Percentiles rank a stretch among this genome's conserved stretches.
phyloP scores from a whole-genome alignment of 2,329 filamentous ascomycete genomes.

The Ceratocystis alfenasii region DNA sequence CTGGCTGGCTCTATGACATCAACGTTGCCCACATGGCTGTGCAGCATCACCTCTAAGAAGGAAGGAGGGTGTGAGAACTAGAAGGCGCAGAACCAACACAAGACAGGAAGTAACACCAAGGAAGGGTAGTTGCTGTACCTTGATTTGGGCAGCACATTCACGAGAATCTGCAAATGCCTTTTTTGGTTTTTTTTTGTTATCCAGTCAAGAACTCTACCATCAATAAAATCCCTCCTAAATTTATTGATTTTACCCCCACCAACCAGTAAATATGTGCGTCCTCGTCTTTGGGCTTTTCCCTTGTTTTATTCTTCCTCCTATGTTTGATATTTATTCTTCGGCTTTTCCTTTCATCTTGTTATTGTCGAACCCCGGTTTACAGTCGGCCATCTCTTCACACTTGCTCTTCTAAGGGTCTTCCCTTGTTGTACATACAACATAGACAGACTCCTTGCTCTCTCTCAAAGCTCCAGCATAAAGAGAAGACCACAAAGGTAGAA shows the following conservation, averaged over 20 bases:
- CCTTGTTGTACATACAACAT: background rate
- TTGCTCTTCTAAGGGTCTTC: background rate
- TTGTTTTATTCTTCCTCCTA: conserved; percentile 1
- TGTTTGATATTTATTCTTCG: too few species aligned
- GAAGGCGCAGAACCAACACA: background rate
- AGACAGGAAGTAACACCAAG: background rate
- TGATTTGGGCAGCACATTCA: conserved; percentile 1
- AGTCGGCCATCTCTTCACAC: background rate
- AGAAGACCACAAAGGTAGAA: background rate
- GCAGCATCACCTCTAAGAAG: background rate
- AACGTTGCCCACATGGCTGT: background rate
- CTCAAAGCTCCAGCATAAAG: background rate
- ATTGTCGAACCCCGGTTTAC: background rate
- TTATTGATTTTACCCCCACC: background rate
- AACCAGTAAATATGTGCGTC: background rate
- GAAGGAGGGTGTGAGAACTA: background rate
- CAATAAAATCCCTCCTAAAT: background rate
- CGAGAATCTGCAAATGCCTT: conserved; percentile 4
- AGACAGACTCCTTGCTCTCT: background rate
- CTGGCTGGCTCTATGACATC: background rate
- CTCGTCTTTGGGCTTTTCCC: background rate
- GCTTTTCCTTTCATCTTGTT: background rate
- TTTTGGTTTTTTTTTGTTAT: background rate
- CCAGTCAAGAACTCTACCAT: background rate
- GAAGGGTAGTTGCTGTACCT: background rate